A percentile compares a stretch with the other conserved stretches of the same genome.
Evolutionary conservation across 768 basidiomycete species (phyloP).

Genomic region (Thelephora aurantiotincta): DNA sequence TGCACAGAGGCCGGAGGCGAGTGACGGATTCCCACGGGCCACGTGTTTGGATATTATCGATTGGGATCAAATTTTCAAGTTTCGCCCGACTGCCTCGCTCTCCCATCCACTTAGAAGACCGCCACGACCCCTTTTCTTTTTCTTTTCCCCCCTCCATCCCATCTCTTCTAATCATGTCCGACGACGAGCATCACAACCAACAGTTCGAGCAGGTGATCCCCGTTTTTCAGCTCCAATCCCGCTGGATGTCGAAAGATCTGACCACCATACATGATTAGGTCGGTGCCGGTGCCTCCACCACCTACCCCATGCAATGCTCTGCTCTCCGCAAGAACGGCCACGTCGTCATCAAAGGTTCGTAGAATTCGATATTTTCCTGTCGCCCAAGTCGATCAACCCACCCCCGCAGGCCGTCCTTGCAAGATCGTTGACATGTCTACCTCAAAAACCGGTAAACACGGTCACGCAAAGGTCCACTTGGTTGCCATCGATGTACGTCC

Average conservation of each 20-base stretch:
- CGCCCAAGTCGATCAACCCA: not conserved
- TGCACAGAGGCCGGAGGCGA: not conserved
- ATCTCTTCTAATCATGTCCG: slow-evolving; percentile 49
- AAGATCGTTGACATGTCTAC: slow-evolving; percentile 99
- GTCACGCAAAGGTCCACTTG: slow-evolving; percentile 98
- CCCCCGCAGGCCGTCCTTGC: slow-evolving; percentile 67
- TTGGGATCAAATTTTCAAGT: slow-evolving; percentile 16
- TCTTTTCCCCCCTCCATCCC: slow-evolving; percentile 16
- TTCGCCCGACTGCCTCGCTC: slow-evolving; percentile 8
- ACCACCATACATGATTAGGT: slow-evolving; percentile 27
- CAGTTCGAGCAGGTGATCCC: slow-evolving; percentile 61
- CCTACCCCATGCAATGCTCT: slow-evolving; percentile 90
- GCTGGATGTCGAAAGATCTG: slow-evolving; percentile 3
- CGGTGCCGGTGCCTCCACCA: slow-evolving; percentile 60
- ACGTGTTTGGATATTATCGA: slow-evolving; percentile 13
- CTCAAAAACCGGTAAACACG: slow-evolving; percentile 99
- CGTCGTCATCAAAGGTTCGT: slow-evolving; percentile 85
- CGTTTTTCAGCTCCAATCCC: slow-evolving; percentile 5
- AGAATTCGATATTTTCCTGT: not conserved
- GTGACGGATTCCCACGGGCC: not conserved
- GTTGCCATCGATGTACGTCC: slow-evolving; percentile 85
- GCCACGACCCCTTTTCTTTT: not conserved
- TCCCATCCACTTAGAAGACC: slow-evolving; percentile 5
- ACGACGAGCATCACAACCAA: slow-evolving; percentile 82
- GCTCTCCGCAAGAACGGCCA: slow-evolving; percentile 86